Evolutionary conservation across 2,329 filamentous ascomycete species (phyloP), one percentile per base, ranked within the genome.

Genomic region (Trichocomaceae sp.): DNA sequence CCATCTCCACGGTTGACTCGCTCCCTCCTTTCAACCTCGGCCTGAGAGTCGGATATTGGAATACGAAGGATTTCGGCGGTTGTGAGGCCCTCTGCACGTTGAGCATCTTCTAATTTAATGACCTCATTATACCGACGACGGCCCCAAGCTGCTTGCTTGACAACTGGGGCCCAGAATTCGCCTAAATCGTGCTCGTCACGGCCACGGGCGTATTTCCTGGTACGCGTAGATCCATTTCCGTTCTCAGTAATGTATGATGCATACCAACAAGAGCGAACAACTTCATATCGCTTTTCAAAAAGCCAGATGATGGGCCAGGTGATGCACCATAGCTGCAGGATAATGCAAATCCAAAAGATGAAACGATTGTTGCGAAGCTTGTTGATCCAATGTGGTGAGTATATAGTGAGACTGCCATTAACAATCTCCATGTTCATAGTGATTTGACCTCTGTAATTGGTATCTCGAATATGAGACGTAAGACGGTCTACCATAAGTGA

Each of bases 361-460:
- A 61, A 65, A 6, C n/a, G 31, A 50, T 70, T 70, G 6, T 64
- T 62, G n/a, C 71, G 69, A 1, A 69, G 51, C 1, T 57, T 63
- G 58, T 73, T 73, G 47, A 73, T 62, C 64, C 68, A 71, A 45
- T 71, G 68, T 2, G 71, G 70, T 1, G 70, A 72, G 58, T 71
- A 72, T 49, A 73, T 57, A 19, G 66, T 70, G 17, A 73, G 57
- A 5, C 61, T 62, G 20, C 59, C 49, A 52, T 70, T 63, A n/a
- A 62, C 57, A n/a, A 64, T 51, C 1, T 54, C 52, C 1, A 63
- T 58, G 0, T 37, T 46, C 44, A 71, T 63, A 26, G n/a, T 45
- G 23, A 72, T 63, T 1, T 58, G 57, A 49, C 71, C 71, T 48
- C 63, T 64, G 59, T 73, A 73, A 51, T 71, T 70, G 13, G 68